Evolutionary conservation across 2,329 filamentous ascomycete species (phyloP).

Genomic region (Aspergillus sp.): DNA sequence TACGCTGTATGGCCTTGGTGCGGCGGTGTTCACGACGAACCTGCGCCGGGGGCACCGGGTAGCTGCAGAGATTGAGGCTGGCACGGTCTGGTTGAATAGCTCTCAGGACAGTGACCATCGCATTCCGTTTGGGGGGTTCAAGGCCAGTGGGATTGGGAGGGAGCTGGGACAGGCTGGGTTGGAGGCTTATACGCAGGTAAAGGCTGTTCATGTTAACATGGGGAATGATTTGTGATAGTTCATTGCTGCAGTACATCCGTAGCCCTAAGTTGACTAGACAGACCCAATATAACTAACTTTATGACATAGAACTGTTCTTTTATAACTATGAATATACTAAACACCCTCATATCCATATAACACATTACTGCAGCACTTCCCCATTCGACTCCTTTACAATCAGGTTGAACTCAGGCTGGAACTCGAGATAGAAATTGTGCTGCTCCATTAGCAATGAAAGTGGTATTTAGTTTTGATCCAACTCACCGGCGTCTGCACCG

Average conservation of each 20-base stretch:
- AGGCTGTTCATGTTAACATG: conserved; percentile 44
- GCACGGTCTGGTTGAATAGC: conserved; percentile 49
- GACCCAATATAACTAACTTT: no score
- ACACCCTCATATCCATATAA: no score
- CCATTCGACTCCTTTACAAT: conserved; percentile 40
- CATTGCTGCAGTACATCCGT: no score
- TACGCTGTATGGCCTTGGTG: conserved; percentile 43
- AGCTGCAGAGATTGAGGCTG: conserved; percentile 43
- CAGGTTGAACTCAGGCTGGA: conserved; percentile 40
- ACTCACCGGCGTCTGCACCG: conserved; percentile 37
- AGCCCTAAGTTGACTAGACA: no score
- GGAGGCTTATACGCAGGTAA: conserved; percentile 41
- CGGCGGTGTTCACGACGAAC: conserved; percentile 44
- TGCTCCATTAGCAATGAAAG: conserved; percentile 16
- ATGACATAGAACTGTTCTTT: no score
- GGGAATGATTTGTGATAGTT: conserved; percentile 21
- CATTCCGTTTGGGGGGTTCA: conserved; percentile 46
- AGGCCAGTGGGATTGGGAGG: conserved; percentile 51
- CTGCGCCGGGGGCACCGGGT: conserved; percentile 44
- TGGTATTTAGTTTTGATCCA: no score
- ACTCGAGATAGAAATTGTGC: conserved; percentile 42
- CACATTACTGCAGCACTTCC: conserved; percentile 28
- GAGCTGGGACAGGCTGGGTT: conserved; percentile 46
- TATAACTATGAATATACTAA: no score
- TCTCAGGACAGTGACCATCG: conserved; percentile 43